A percentile compares a stretch with the other conserved stretches of the same genome.
Evolutionary conservation across 2,329 filamentous ascomycete genomes (phyloP).

Genomic region (Aotearoamyces nothofagi): DNA sequence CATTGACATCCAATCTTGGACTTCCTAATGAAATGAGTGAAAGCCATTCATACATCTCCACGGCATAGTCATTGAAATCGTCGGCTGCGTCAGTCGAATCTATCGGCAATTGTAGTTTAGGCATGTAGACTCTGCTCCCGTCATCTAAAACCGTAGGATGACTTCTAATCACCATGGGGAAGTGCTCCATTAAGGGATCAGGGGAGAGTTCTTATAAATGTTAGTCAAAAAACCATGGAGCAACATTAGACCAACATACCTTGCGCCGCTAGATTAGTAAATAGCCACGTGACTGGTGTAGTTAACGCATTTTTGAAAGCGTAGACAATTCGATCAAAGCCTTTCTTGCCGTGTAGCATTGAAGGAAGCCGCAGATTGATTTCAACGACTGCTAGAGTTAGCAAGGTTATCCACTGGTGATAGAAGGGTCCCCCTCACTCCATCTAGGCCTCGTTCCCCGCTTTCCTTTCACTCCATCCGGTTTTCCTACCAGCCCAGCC

Average conservation of each 20-base stretch:
- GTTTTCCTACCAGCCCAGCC: constrained; percentile 62
- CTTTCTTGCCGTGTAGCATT: constrained; percentile 74
- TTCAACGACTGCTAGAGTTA: constrained; percentile 46
- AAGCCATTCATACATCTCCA: constrained; percentile 60
- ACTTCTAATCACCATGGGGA: constrained; percentile 27
- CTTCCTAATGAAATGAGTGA: constrained; percentile 51
- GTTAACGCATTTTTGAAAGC: constrained; percentile 67
- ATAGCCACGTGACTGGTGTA: constrained; percentile 59
- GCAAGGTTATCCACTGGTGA: constrained; percentile 18
- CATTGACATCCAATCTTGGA: constrained; percentile 39
- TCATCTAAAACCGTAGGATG: constrained; percentile 13
- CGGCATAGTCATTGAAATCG: constrained; percentile 45
- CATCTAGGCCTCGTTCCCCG: constrained; percentile 54
- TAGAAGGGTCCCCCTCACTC: constrained; percentile 30
- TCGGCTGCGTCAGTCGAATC: constrained; percentile 20
- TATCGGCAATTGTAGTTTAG: constrained; percentile 14
- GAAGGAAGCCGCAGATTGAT: constrained; percentile 57
- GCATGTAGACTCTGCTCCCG: constrained; percentile 17
- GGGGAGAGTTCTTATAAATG: constrained; percentile 27
- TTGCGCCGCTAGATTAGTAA: constrained; percentile 42
- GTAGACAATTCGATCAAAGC: constrained; percentile 63
- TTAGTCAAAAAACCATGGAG: constrained; percentile 6
- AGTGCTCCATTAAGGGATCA: constrained; percentile 31
- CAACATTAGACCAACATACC: constrained; percentile 21
- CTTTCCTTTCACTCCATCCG: constrained; percentile 41